These are phyloP conservation scores for Pseudopyricularia cyperi DNA, from an alignment of 2,329 filamentous ascomycete genomes.

Conservation along the genomic window DNA sequence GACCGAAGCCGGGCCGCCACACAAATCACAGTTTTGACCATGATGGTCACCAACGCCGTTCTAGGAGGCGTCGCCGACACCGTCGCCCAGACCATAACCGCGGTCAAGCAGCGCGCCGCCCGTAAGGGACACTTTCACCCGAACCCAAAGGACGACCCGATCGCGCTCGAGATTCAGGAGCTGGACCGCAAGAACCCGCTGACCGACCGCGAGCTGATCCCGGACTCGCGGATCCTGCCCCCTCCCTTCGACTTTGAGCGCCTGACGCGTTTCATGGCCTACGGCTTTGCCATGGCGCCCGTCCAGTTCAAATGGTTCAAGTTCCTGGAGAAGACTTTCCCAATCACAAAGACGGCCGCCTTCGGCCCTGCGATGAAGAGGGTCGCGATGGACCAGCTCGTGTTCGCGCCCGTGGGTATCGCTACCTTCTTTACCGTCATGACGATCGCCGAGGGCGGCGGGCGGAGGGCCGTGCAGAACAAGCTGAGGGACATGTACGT, in stretches of 20 bases:
- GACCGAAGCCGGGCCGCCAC: background rate
- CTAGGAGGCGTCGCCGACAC: conserved; percentile 94
- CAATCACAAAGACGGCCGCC: conserved; percentile 64
- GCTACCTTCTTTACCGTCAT: conserved; percentile 89
- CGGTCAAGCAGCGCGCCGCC: conserved; percentile 55
- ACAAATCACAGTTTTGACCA: conserved; percentile 66
- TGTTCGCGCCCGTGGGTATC: conserved; percentile 83
- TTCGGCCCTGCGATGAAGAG: conserved; percentile 75
- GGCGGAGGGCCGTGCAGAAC: conserved; percentile 59
- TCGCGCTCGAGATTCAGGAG: conserved; percentile 82
- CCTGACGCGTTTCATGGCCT: conserved; percentile 89
- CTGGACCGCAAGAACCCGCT: conserved; percentile 69
- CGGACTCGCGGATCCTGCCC: conserved; percentile 48
- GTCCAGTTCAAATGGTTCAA: conserved; percentile 93
- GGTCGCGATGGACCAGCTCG: conserved; percentile 81
- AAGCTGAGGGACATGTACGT: conserved; percentile 93
- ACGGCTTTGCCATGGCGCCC: conserved; percentile 92
- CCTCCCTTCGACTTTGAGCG: conserved; percentile 93
- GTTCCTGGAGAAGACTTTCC: conserved; percentile 71
- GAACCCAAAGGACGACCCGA: conserved; percentile 54
- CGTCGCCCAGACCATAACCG: conserved; percentile 83
- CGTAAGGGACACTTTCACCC: conserved; percentile 44
- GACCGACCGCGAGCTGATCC: conserved; percentile 51
- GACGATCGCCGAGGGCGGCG: conserved; percentile 89
- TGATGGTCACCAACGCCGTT: conserved; percentile 97